Evolutionary conservation across 2,329 filamentous ascomycete genomes (phyloP).

Genomic region (Coniochaeta sp.): DNA sequence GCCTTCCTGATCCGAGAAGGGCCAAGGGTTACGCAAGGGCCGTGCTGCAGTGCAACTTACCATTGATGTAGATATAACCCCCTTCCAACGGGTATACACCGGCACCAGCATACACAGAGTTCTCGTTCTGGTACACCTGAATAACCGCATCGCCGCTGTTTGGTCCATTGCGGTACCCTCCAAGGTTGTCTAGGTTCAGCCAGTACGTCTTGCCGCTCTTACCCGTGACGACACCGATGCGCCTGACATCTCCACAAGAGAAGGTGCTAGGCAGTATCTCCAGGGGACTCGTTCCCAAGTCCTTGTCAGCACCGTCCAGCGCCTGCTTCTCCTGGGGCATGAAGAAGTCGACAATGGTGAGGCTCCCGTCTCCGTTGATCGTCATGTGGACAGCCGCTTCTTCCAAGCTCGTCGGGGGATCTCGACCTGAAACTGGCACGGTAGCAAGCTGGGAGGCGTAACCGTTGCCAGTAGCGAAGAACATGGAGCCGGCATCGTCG

Average conservation of each 20-base stretch:
- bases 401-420: constrained; percentile 35
- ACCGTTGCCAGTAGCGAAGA: constrained; percentile 39
- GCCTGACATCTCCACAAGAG: constrained; percentile 31
- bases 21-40: neutral
- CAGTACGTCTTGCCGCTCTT: constrained; percentile 44
- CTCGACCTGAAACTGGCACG: constrained; percentile 32
- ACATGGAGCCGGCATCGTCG: constrained; percentile 37
- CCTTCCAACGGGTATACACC: constrained; percentile 37
- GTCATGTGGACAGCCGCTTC: constrained; percentile 41
- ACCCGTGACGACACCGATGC: constrained; percentile 40
- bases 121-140: constrained; percentile 35
- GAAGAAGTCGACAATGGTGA: constrained; percentile 39
- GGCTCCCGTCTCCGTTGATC: constrained; percentile 32
- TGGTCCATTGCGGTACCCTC: constrained; percentile 37
- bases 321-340: constrained; percentile 42
- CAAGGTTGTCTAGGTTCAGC: constrained; percentile 38
- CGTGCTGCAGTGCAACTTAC: neutral
- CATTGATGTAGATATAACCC: constrained; percentile 39
- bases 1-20: neutral
- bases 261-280: constrained; percentile 34
- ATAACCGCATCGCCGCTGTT: constrained; percentile 33
- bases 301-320: constrained; percentile 39
- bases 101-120: constrained; percentile 39
- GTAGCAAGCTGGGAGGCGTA: constrained; percentile 36
- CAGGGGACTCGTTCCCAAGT: constrained; percentile 37